Evolutionary conservation across 345 rosid species (phyloP).

Genomic region (Arabis hirsuta): DNA sequence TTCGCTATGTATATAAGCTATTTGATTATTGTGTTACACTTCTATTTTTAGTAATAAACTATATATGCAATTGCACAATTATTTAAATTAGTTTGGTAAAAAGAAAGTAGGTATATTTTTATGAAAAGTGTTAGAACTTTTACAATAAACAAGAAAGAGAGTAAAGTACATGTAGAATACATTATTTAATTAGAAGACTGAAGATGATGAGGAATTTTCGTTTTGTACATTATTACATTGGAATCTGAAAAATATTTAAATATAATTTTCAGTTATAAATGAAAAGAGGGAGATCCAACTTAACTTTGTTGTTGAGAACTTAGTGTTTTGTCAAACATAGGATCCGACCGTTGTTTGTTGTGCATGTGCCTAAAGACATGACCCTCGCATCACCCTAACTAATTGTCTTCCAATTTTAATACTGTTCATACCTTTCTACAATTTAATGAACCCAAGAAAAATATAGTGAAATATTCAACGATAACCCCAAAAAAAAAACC

Average conservation of each 20-base stretch:
- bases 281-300: slow-evolving; percentile 41
- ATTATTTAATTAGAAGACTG: slow-evolving; percentile 5
- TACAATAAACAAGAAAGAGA: slow-evolving; percentile 16
- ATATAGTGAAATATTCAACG: not conserved
- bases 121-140: slow-evolving; percentile 4
- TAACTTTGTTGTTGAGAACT: slow-evolving; percentile 37
- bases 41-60: too few relatives aligned
- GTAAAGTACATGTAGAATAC: not conserved
- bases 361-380: slow-evolving; percentile 42
- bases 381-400: slow-evolving; percentile 43
- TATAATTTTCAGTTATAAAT: slow-evolving; percentile 21
- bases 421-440: slow-evolving; percentile 34
- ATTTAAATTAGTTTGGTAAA: not conserved
- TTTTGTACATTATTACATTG: slow-evolving; percentile 6
- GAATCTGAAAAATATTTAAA: slow-evolving; percentile 29
- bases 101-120: slow-evolving; percentile 13
- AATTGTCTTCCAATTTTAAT: slow-evolving; percentile 40
- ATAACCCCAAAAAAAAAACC: not conserved
- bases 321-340: slow-evolving; percentile 46
- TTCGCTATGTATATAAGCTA: too few relatives aligned
- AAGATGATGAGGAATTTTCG: slow-evolving; percentile 30
- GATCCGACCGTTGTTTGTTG: slow-evolving; percentile 49
- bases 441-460: slow-evolving; percentile 2
- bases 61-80: too few relatives aligned
- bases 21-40: too few relatives aligned